Conservation (phyloP, 306 rosid genomes). For the Urtica urens region DNA sequence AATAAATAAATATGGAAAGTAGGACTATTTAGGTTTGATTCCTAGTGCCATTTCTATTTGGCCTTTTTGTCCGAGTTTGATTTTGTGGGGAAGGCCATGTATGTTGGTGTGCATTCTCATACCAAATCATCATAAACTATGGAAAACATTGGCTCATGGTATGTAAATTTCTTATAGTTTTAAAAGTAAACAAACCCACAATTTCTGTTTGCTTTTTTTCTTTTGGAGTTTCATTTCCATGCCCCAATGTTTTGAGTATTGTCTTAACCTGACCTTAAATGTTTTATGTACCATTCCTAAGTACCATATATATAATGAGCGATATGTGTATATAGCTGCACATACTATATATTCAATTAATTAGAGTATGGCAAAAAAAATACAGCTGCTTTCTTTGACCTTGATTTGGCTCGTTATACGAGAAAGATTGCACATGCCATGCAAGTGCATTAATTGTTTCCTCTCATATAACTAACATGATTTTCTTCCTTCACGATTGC, state of each 20-base stretch:
- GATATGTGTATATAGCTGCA: not conserved
- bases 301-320: no score
- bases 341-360: no score
- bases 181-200: conserved; percentile 1
- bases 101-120: conserved; percentile 6
- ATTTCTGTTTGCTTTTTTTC: not conserved
- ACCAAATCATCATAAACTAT: not conserved
- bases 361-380: not conserved
- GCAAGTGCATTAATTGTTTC: not conserved
- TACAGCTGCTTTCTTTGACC: conserved; percentile 5
- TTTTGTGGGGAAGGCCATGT: not conserved
- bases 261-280: no score
- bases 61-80: not conserved
- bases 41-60: not conserved
- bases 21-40: no score
- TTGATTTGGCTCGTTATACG: not conserved
- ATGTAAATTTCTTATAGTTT: not conserved
- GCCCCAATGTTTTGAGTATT: not conserved
- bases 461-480: not conserved
- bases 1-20: no score
- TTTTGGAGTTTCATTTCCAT: conserved; percentile 5
- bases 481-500: not conserved
- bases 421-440: conserved; percentile 13
- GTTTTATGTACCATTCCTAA: no score
- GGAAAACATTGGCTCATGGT: conserved; percentile 9